A percentile compares a stretch with the other conserved stretches of the same genome.
Evolutionary conservation across 495 filamentous ascomycete species (phyloP).

Genomic region (Hypoxylon trugodes): DNA sequence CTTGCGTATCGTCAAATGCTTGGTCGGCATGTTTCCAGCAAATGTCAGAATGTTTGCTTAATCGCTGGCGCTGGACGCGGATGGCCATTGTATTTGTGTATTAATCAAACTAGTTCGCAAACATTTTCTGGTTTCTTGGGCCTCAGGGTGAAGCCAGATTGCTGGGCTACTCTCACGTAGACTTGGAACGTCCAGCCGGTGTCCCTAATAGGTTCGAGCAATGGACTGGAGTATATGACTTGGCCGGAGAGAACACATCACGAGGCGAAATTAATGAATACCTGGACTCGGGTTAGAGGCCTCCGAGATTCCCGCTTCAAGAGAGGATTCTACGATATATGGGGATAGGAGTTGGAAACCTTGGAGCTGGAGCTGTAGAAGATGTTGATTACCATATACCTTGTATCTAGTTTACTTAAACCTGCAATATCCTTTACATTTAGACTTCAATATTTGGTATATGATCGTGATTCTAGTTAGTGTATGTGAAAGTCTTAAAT

Average conservation of each 20-base stretch:
- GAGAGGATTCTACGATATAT: conserved; percentile 22
- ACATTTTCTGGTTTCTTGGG: conserved; percentile 28
- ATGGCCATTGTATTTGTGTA: conserved; percentile 34
- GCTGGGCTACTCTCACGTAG: conserved; percentile 20
- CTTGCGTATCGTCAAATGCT: conserved; percentile 12
- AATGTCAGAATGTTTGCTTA: conserved; percentile 24
- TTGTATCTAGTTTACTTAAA: conserved; percentile 37
- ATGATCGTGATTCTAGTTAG: not conserved
- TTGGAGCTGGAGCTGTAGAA: conserved; percentile 25
- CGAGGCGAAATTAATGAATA: conserved; percentile 37
- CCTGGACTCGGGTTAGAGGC: conserved; percentile 10
- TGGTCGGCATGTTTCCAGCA: conserved; percentile 23
- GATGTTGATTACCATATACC: conserved; percentile 35
- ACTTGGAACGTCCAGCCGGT: conserved; percentile 13
- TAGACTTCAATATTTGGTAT: conserved; percentile 7
- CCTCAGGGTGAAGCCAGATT: conserved; percentile 8
- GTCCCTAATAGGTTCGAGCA: conserved; percentile 25
- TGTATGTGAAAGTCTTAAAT: not conserved
- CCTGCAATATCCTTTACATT: conserved; percentile 25
- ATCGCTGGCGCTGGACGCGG: conserved; percentile 40
- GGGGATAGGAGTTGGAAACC: conserved; percentile 21
- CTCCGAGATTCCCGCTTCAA: conserved; percentile 14
- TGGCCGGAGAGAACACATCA: conserved; percentile 24
- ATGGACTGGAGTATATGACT: conserved; percentile 21
- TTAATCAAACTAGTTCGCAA: conserved; percentile 26